Base-by-base conservation (phyloP, 2,329 filamentous ascomycete genomes). In the Phaeoacremonium minimum region DNA sequence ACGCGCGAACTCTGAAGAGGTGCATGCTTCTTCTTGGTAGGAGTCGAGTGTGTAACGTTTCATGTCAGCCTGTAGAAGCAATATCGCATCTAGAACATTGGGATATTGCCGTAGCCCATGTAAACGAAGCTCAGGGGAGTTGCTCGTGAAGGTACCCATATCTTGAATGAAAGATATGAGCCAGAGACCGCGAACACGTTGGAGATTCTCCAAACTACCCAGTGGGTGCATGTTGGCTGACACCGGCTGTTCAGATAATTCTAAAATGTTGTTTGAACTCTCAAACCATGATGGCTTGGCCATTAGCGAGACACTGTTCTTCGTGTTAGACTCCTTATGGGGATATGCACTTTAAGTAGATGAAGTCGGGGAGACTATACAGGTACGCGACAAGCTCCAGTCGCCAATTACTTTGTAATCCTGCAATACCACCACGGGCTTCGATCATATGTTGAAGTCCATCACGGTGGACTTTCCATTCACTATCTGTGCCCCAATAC, bases 401-500 rank as follows among this genome's bases (percentile, higher is more conserved):
- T 15, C 32, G 31, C 36, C 36, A 38, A 15, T 38, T 38, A 14
- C 14, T 30, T 15, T 30, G 32, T 8, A 38, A 15, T 2, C 31
- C 16, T 15, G 16, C 26, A 15, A 38, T 34, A 18, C 36, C 36
- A 5, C 36, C 36, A 7, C 36, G 32, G 15, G 36, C 36, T 18
- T 20, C 26, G 16, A 38, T 38, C 36, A 38, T 34, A 11, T 15
- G 22, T 28, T 30, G 26, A 15, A 38, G 32, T 15, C 36, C 36
- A 19, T 29, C 22, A 15, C 32, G 36, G 28, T 38, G 36, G 8
- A 38, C 26, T 15, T 15, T 22, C 36, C 36, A 38, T 15, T 37
- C 39, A 16, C 30, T 19, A 6, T 34, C 39, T 15, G 39, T 41
- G 9, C 39, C 39, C 35, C 35, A 41, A 16, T 41, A 41, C 15